Conservation (phyloP, 2,329 filamentous ascomycete species). For the Colletotrichum incanum region DNA sequence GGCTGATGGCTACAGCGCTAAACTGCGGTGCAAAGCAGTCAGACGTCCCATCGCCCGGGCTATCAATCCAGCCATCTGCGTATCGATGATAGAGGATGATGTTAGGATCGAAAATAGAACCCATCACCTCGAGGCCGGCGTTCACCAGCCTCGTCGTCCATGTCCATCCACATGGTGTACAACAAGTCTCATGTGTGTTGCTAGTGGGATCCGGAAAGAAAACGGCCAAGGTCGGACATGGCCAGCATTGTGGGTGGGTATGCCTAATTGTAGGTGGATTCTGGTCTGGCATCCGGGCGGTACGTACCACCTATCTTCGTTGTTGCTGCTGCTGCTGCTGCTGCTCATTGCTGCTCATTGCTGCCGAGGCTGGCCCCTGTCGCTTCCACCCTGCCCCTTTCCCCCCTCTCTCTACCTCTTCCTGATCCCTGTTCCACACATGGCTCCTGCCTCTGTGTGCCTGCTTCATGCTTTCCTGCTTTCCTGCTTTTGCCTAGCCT, state of each 20-base stretch:
- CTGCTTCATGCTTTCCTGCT: not conserved
- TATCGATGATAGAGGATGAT: no score
- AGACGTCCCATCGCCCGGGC: not conserved
- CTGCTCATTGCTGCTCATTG: not conserved
- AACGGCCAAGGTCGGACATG: not conserved
- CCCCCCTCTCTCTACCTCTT: not conserved
- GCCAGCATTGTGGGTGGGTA: no score
- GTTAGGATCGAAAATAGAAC: not conserved
- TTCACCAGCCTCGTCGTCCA: no score
- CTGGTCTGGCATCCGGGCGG: not conserved
- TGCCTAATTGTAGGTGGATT: no score
- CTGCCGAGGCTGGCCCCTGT: not conserved
- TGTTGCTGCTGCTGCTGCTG: no score
- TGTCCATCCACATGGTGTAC: no score
- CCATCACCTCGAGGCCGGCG: no score
- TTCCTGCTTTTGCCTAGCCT: not conserved
- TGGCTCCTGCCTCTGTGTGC: constrained; percentile 18
- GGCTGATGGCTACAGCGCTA: not conserved
- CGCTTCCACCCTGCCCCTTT: not conserved
- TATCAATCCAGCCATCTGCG: not conserved
- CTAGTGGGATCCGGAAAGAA: not conserved
- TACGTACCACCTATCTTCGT: not conserved
- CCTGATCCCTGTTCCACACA: constrained; percentile 34
- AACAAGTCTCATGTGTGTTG: not conserved
- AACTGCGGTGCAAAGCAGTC: not conserved